A percentile compares a stretch with the other conserved stretches of the same genome.
Conservation (phyloP, 2,329 filamentous ascomycete species). For the Colletotrichum eleusines region DNA sequence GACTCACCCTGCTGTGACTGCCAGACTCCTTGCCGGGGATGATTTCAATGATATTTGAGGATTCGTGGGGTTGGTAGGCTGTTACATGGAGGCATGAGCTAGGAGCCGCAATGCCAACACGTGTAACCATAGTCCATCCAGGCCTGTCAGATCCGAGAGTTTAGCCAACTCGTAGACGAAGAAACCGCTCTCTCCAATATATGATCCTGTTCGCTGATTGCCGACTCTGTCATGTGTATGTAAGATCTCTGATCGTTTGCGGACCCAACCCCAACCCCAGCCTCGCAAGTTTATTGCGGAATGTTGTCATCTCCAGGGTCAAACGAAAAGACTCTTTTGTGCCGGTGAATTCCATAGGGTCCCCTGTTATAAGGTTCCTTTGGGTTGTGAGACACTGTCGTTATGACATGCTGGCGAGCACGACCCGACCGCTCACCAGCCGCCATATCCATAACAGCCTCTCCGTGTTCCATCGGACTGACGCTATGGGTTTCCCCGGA, state of each 20-base stretch:
- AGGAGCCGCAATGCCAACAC: neutral
- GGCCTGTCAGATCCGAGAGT: neutral
- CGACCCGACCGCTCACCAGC: neutral
- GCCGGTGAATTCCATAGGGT: neutral
- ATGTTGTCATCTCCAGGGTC: constrained; percentile 46
- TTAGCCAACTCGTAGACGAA: neutral
- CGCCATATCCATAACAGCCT: neutral
- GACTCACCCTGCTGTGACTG: neutral
- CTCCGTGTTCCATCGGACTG: neutral
- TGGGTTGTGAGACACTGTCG: neutral
- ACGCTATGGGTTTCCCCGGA: neutral
- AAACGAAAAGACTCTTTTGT: constrained; percentile 48
- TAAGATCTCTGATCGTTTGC: neutral
- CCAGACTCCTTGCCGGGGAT: neutral
- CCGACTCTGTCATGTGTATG: too few relatives aligned
- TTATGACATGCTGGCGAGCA: neutral
- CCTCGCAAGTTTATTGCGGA: neutral
- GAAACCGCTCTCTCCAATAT: neutral
- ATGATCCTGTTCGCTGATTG: neutral
- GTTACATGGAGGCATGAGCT: neutral
- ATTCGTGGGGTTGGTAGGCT: neutral
- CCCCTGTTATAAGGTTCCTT: neutral
- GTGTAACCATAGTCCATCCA: neutral
- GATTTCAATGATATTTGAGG: too few relatives aligned
- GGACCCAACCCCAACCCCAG: neutral